Evolutionary conservation across 1,139 yeast genomes (phyloP).

Genomic region (Pneumocystis canis): DNA sequence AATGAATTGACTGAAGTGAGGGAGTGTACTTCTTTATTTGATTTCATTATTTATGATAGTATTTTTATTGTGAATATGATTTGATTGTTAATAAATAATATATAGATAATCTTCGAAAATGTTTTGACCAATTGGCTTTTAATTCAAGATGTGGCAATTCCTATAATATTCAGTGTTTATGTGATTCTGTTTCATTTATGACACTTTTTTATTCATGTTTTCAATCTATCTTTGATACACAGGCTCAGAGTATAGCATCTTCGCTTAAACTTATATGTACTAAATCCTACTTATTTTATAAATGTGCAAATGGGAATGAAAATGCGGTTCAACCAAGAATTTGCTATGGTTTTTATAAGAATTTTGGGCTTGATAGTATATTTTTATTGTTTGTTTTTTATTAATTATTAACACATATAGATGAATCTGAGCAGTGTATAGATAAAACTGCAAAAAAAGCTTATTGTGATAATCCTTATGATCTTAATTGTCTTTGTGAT

Average conservation of each 20-base stretch:
- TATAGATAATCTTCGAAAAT: background rate
- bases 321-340: background rate
- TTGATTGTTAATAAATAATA: background rate
- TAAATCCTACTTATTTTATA: background rate
- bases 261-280: background rate
- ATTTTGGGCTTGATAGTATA: background rate
- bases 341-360: background rate
- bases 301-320: background rate
- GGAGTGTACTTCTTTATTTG: background rate
- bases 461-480: background rate
- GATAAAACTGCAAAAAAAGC: background rate
- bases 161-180: background rate
- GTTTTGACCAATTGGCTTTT: background rate
- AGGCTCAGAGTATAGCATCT: background rate
- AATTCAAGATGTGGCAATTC: background rate
- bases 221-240: background rate
- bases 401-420: background rate
- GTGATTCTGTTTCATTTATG: background rate
- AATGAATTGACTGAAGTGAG: background rate
- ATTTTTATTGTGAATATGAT: background rate
- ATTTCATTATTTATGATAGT: background rate
- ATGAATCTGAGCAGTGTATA: background rate
- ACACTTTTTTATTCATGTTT: background rate
- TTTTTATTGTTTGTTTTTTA: background rate
- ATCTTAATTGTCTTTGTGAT: background rate